Evolutionary conservation across 2,329 filamentous ascomycete species (phyloP).

Genomic region (Coccinonectria pachysandricola): DNA sequence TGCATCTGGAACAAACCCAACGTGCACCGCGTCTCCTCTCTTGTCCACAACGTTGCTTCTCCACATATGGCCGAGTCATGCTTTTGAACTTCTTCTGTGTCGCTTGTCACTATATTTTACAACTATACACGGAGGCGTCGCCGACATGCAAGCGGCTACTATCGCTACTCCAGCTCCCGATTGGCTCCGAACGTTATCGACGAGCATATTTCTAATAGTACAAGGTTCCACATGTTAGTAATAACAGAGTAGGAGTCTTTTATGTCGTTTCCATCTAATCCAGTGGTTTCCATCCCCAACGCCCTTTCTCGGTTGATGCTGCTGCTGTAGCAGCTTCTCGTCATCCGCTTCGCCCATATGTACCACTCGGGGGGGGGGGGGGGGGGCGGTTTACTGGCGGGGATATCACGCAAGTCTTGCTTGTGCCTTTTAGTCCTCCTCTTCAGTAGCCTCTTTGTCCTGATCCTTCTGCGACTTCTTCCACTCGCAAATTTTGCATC

Average conservation of each 20-base stretch:
- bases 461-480: slow-evolving; percentile 37
- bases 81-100: too few species aligned
- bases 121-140: slow-evolving; percentile 15
- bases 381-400: too few species aligned
- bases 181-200: too few species aligned
- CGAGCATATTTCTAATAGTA: background rate
- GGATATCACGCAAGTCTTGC: too few species aligned
- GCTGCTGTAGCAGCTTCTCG: too few species aligned
- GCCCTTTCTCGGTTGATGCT: too few species aligned
- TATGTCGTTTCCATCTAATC: background rate
- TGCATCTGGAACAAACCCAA: too few species aligned
- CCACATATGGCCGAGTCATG: too few species aligned
- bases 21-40: too few species aligned
- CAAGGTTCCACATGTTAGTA: background rate
- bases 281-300: background rate
- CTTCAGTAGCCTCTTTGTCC: slow-evolving; percentile 25
- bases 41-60: too few species aligned
- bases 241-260: background rate
- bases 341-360: too few species aligned
- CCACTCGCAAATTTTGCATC: slow-evolving; percentile 53
- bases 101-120: slow-evolving; percentile 17
- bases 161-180: slow-evolving; percentile 5
- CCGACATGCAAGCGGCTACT: slow-evolving; percentile 9
- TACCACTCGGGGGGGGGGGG: too few species aligned
- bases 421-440: slow-evolving; percentile 24